Conservation (phyloP, 176 grass and related monocot species). For the Dendrocalamus sinicus region DNA sequence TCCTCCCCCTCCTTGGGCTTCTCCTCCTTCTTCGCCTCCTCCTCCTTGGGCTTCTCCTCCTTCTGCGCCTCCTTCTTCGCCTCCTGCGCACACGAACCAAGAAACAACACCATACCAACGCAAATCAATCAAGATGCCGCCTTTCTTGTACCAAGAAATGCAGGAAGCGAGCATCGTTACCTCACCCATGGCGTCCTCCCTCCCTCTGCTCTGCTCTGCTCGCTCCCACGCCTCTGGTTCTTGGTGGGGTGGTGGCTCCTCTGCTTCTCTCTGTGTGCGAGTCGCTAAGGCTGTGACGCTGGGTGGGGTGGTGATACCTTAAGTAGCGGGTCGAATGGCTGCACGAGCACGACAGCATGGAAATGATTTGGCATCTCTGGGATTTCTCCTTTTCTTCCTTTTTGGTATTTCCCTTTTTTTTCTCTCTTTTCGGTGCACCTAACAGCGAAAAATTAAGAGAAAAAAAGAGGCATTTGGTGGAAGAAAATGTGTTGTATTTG, state of each 20-base stretch:
- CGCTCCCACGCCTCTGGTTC: not conserved
- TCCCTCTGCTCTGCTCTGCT: constrained; percentile 6
- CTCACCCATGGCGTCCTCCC: constrained; percentile 64
- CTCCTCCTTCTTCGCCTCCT: constrained; percentile 37
- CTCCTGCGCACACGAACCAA: constrained; percentile 45
- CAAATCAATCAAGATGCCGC: constrained; percentile 29
- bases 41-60: constrained; percentile 44
- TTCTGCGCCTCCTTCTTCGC: constrained; percentile 43
- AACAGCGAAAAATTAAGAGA: not conserved
- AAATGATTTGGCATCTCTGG: constrained; percentile 50
- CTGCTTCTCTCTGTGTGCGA: not conserved
- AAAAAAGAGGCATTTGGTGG: not conserved
- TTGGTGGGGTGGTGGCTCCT: constrained; percentile 19
- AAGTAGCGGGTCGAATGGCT: constrained; percentile 32
- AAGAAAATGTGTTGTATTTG: constrained; percentile 1
- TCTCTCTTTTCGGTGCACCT: not conserved
- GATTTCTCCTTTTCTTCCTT: not conserved
- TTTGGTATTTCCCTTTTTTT: not conserved
- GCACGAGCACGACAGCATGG: constrained; percentile 52
- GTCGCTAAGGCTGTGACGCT: constrained; percentile 30
- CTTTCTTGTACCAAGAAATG: not conserved
- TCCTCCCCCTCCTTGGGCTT: constrained; percentile 45
- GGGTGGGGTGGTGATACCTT: constrained; percentile 27
- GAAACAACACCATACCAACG: not conserved
- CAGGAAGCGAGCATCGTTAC: constrained; percentile 37